Percentiles rank a stretch among this genome's conserved stretches.
Evolutionary conservation across 169 alveolate species (phyloP).

Genomic region (Cyclospora cayetanensis): DNA sequence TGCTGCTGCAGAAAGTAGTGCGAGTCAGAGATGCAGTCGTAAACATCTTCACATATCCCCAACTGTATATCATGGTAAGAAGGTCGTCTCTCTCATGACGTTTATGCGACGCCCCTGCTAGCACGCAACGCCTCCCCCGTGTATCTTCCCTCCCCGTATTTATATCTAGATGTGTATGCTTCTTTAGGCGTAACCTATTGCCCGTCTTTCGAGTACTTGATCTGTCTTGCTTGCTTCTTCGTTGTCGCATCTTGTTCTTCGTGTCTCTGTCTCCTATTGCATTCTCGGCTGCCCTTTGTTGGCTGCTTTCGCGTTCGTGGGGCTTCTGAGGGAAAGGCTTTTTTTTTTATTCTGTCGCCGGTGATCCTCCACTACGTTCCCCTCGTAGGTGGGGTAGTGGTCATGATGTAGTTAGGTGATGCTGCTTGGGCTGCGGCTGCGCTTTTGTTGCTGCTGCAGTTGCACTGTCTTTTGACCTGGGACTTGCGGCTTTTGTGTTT

Average conservation of each 20-base stretch:
- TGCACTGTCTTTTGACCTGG: slow-evolving; percentile 34
- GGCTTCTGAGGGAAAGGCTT: not conserved
- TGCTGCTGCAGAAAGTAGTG: slow-evolving; percentile 30
- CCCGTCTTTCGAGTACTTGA: not conserved
- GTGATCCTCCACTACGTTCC: not conserved
- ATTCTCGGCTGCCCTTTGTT: not conserved
- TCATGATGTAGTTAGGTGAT: not conserved
- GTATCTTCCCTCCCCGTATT: too few relatives aligned
- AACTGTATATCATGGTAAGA: slow-evolving; percentile 50
- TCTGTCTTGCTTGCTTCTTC: not conserved
- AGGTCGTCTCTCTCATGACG: too few relatives aligned
- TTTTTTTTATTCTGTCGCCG: not conserved
- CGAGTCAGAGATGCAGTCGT: slow-evolving; percentile 27
- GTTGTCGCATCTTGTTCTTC: not conserved
- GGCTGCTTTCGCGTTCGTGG: not conserved
- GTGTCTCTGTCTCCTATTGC: not conserved
- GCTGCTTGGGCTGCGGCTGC: not conserved
- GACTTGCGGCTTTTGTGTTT: slow-evolving; percentile 37
- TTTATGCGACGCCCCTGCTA: too few relatives aligned
- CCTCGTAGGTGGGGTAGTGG: not conserved
- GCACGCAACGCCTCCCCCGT: too few relatives aligned
- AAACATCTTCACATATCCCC: slow-evolving; percentile 23
- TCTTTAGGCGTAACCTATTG: too few relatives aligned
- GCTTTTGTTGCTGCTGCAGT: slow-evolving; percentile 42
- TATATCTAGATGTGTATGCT: too few relatives aligned